Evolutionary conservation across 2,329 filamentous ascomycete species (phyloP).

Genomic region (Apiospora rasikravindrae): DNA sequence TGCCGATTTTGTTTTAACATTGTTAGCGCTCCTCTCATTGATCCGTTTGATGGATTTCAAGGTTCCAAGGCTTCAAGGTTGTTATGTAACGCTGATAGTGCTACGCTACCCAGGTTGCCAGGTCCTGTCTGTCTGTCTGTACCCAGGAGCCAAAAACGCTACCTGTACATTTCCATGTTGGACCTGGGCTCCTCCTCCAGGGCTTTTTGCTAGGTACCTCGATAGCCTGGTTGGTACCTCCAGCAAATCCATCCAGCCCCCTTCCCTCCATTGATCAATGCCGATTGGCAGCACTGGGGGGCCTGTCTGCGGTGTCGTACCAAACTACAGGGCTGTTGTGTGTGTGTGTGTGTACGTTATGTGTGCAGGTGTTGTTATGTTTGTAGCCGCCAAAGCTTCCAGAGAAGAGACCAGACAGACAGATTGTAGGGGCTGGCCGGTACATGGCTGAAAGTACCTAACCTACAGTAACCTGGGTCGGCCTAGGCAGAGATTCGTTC

Average conservation of each 20-base stretch:
- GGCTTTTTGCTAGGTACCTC: neutral
- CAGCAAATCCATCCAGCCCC: neutral
- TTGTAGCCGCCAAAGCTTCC: neutral
- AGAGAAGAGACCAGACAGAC: neutral
- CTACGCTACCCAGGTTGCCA: neutral
- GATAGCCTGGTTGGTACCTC: neutral
- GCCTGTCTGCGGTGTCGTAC: neutral
- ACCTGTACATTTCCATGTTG: neutral
- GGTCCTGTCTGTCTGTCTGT: neutral
- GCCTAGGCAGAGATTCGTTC: conserved; percentile 4
- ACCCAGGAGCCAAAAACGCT: neutral
- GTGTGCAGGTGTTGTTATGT: neutral
- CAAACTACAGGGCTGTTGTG: neutral
- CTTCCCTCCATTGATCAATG: conserved; percentile 1
- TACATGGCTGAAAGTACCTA: neutral
- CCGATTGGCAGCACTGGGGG: conserved; percentile 1
- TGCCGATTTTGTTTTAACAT: conserved; percentile 15
- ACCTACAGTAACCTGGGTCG: neutral
- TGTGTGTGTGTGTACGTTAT: neutral
- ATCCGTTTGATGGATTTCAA: conserved; percentile 16
- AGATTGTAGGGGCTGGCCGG: neutral
- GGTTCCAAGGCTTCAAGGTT: conserved; percentile 11
- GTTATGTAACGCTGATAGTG: conserved; percentile 10
- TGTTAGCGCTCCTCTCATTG: conserved; percentile 7
- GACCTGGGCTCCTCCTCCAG: no score